Evolutionary conservation across 208 protist species (phyloP).

Genomic region (Acanthamoeba triangularis): DNA sequence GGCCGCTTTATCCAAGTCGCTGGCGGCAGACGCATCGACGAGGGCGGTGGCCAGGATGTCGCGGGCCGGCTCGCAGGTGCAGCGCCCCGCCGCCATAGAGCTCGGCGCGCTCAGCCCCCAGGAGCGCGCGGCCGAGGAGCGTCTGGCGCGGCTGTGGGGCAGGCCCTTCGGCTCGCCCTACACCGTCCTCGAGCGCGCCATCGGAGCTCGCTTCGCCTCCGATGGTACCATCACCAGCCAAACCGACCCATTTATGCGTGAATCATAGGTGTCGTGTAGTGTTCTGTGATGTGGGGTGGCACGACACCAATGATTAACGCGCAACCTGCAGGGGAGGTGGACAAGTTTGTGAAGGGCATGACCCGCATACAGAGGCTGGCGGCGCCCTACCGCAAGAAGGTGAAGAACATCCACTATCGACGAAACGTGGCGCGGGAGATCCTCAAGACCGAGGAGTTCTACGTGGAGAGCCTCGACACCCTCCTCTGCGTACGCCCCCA

Average conservation of each 20-base stretch:
- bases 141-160: neutral
- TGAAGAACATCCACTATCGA: constrained; percentile 16
- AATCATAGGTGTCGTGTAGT: too few species aligned
- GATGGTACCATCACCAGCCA: neutral
- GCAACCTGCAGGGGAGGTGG: neutral
- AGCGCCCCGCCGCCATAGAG: neutral
- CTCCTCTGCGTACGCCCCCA: neutral
- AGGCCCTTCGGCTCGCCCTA: neutral
- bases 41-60: neutral
- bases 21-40: neutral
- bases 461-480: constrained; percentile 4
- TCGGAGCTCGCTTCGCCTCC: neutral
- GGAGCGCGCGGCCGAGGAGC: neutral
- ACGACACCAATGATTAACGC: neutral
- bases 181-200: neutral
- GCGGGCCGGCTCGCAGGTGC: too few species aligned
- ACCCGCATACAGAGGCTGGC: neutral
- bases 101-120: neutral
- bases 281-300: neutral
- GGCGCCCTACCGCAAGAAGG: neutral
- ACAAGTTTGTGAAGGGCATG: neutral
- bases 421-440: constrained; percentile 2
- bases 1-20: neutral
- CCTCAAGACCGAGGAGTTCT: constrained; percentile 56
- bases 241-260: neutral